phyloP scores from a whole-genome alignment of 2,329 filamentous ascomycete genomes.

The Rugonectria rugulosa region DNA sequence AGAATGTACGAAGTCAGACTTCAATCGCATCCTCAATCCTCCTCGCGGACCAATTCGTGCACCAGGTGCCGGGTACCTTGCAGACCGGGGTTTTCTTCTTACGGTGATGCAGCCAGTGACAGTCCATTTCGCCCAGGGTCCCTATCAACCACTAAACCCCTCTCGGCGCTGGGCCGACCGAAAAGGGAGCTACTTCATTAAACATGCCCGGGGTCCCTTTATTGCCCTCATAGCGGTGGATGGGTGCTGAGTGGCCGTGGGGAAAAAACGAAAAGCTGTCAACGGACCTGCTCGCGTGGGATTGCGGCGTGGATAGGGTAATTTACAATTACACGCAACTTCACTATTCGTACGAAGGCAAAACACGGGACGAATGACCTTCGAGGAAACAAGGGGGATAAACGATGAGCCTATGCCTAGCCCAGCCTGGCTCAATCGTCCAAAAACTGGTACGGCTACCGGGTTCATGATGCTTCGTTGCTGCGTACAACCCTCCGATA shows the following conservation, averaged over 20 bases:
- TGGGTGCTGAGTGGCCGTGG: conserved; percentile 7
- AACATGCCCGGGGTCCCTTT: conserved; percentile 27
- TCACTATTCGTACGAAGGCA: too few relatives aligned
- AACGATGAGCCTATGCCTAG: too few relatives aligned
- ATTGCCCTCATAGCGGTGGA: conserved; percentile 23
- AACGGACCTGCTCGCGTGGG: too few relatives aligned
- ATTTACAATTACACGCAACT: too few relatives aligned
- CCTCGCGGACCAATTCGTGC: conserved; percentile 1
- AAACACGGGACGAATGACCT: too few relatives aligned
- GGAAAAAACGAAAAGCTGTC: conserved; percentile 34
- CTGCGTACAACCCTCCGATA: too few relatives aligned
- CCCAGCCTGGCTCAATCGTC: too few relatives aligned
- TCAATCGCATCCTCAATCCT: conserved; percentile 1
- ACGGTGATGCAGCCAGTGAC: conserved; percentile 2
- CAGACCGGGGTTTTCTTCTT: conserved; percentile 6
- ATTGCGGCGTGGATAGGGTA: too few relatives aligned
- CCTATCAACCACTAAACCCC: conserved; percentile 23
- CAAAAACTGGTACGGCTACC: too few relatives aligned
- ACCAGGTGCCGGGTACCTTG: conserved; percentile 32
- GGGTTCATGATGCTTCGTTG: not conserved
- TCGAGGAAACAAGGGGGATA: too few relatives aligned
- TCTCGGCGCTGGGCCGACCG: conserved; percentile 20
- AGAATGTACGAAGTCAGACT: conserved; percentile 7
- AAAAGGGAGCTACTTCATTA: conserved; percentile 38
- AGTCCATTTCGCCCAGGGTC: not conserved